A percentile compares a stretch with the other conserved stretches of the same genome.
Conservation (phyloP, 768 basidiomycete species). For the Mycena haematopus region DNA sequence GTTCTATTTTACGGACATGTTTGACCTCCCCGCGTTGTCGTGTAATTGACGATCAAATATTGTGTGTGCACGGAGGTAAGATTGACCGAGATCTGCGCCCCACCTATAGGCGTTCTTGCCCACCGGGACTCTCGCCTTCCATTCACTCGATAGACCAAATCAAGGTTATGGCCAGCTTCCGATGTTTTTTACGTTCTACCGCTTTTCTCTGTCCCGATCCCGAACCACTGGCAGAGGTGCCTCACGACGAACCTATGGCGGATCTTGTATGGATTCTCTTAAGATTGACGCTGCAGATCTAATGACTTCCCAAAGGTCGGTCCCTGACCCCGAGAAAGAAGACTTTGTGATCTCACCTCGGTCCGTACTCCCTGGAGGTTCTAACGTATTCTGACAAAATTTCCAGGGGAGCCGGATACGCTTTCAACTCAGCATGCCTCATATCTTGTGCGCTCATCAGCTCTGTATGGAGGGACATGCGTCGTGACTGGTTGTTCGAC, state of each 20-base stretch:
- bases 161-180: conserved; percentile 51
- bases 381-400: conserved; percentile 27
- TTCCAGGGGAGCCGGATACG: conserved; percentile 93
- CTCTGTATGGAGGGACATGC: conserved; percentile 99
- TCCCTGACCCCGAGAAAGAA: conserved; percentile 98
- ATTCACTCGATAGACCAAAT: conserved; percentile 39
- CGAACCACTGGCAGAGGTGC: conserved; percentile 79
- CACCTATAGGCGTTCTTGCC: not conserved
- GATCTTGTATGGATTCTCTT: conserved; percentile 84
- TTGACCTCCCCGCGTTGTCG: conserved; percentile 95
- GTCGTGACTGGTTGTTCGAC: conserved; percentile 94
- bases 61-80: conserved; percentile 96
- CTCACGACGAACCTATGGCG: conserved; percentile 99
- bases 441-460: conserved; percentile 97
- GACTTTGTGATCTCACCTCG: conserved; percentile 99
- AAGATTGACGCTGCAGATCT: conserved; percentile 1
- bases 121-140: conserved; percentile 90
- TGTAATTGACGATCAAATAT: conserved; percentile 99
- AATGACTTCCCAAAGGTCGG: conserved; percentile 38
- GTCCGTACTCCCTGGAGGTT: conserved; percentile 50
- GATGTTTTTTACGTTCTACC: conserved; percentile 20
- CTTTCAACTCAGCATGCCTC: conserved; percentile 97
- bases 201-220: conserved; percentile 2
- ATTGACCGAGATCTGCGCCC: conserved; percentile 18
- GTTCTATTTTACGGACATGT: conserved; percentile 99